These are phyloP conservation scores for Phytopythium vexans DNA, from an alignment of 352 stramenopile genomes.

Conservation along the genomic window DNA sequence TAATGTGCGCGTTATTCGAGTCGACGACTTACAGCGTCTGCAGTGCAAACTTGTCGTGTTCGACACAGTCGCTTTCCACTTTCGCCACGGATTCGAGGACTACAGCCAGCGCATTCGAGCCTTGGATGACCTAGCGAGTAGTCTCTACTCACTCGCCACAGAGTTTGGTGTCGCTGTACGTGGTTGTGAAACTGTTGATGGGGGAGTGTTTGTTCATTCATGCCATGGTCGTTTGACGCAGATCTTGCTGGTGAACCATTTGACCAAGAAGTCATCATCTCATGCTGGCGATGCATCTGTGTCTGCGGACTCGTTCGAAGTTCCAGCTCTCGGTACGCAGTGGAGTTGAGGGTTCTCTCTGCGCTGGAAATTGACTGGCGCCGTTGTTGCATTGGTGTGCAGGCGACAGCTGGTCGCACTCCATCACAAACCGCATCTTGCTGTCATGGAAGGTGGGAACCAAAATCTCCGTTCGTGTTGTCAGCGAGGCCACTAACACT, in stretches of 20 bases:
- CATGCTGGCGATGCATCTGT: constrained; percentile 1
- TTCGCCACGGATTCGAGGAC: constrained; percentile 84
- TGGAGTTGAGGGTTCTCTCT: neutral
- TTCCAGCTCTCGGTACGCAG: constrained; percentile 25
- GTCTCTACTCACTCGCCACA: constrained; percentile 57
- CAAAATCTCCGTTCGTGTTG: neutral
- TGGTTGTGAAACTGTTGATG: neutral
- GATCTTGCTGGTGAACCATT: constrained; percentile 70
- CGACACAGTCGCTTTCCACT: constrained; percentile 95
- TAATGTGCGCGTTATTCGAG: neutral
- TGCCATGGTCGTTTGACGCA: constrained; percentile 8
- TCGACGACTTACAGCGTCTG: neutral
- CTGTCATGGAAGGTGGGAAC: constrained; percentile 64
- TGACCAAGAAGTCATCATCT: constrained; percentile 49
- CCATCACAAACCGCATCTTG: constrained; percentile 56
- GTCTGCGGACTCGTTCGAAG: constrained; percentile 2
- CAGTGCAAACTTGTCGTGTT: constrained; percentile 88
- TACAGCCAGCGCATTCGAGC: constrained; percentile 55
- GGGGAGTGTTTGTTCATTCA: neutral
- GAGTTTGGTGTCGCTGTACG: constrained; percentile 57
- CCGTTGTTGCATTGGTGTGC: neutral
- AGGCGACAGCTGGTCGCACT: constrained; percentile 75
- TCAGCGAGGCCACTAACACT: no score
- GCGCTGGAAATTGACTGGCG: neutral
- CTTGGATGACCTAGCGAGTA: constrained; percentile 67